Evolutionary conservation across 2,329 filamentous ascomycete genomes (phyloP).

Genomic region (Mycosphaerella sp.): DNA sequence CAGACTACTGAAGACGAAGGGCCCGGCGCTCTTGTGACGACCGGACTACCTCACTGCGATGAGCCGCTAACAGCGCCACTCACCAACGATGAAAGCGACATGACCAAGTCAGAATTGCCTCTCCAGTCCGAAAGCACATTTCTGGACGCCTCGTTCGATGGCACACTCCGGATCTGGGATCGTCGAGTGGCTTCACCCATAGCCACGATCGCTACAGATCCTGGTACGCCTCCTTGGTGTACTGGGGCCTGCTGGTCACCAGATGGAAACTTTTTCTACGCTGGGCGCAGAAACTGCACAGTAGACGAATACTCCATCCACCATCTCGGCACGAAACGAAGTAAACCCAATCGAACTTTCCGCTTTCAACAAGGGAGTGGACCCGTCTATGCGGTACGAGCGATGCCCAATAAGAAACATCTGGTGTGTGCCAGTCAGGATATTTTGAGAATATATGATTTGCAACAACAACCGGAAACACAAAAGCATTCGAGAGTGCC

Average conservation of each 20-base stretch:
- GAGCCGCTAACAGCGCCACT: constrained; percentile 36
- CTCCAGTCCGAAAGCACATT: constrained; percentile 70
- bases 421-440: constrained; percentile 90
- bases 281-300: constrained; percentile 79
- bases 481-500: constrained; percentile 72
- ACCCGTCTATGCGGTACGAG: constrained; percentile 75
- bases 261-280: constrained; percentile 92
- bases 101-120: constrained; percentile 32
- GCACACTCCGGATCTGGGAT: constrained; percentile 90
- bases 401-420: constrained; percentile 91
- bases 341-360: constrained; percentile 69
- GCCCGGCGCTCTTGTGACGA: constrained; percentile 25
- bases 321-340: constrained; percentile 54
- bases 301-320: constrained; percentile 93
- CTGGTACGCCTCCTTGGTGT: constrained; percentile 86
- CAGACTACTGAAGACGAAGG: constrained; percentile 1
- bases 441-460: constrained; percentile 86
- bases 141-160: constrained; percentile 80
- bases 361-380: constrained; percentile 87
- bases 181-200: constrained; percentile 67
- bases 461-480: constrained; percentile 57
- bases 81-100: constrained; percentile 31
- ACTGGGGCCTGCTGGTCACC: constrained; percentile 97
- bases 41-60: constrained; percentile 50
- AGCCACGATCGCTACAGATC: constrained; percentile 68